Base-by-base conservation (phyloP, 2,329 filamentous ascomycete genomes). In the Aspergillus hiratsukae region DNA sequence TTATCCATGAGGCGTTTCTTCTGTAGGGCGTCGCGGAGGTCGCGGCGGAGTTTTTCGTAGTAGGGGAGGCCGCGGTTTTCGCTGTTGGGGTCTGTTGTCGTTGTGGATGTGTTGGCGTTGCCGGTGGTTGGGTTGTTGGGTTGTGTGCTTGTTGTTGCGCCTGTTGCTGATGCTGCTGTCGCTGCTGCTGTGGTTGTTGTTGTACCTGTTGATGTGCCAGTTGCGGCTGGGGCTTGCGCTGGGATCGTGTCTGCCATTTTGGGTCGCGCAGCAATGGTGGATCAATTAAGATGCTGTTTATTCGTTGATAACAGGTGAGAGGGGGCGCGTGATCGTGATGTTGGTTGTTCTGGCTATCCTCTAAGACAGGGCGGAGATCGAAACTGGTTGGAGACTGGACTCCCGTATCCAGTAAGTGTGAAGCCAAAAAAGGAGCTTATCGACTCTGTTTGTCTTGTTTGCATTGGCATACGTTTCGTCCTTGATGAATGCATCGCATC, bases 11-110 rank as follows among this genome's bases (percentile, higher is more conserved):
- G 65, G 28, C 84, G 80, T 69, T 87, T 88, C 75, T 85, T 86
- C 52, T 84, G 78, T 8, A 91, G 75, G 2, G 87, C 84, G 55
- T 87, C 83, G 60, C 87, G 82, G 3, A 91, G 78, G 56, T 88
- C 85, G 56, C 82, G 80, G 57, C 87, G 82, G 49, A 89, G 80
- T 67, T 87, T 86, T 71, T 91, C 88, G 72, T 91, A 91, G 75
- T 88, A 90, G 19, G 87, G 86, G 52, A 80, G 64, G 27, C 78
- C 78, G 57, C 78, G 76, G 59, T 71, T 76, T 6, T 62, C 60
- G 14, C 61, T 58, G 48, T 66, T 64, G 55, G 66, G 66, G 7
- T 71, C 66, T 7, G 64, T 58, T 17, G 63, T 52, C 56, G 66
- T 61, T 58, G 68, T 65, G 21, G 66, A 48, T 14, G 63, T 58